Conservation (phyloP, 2,329 filamentous ascomycete species). For the Ceratocystis papillata region DNA sequence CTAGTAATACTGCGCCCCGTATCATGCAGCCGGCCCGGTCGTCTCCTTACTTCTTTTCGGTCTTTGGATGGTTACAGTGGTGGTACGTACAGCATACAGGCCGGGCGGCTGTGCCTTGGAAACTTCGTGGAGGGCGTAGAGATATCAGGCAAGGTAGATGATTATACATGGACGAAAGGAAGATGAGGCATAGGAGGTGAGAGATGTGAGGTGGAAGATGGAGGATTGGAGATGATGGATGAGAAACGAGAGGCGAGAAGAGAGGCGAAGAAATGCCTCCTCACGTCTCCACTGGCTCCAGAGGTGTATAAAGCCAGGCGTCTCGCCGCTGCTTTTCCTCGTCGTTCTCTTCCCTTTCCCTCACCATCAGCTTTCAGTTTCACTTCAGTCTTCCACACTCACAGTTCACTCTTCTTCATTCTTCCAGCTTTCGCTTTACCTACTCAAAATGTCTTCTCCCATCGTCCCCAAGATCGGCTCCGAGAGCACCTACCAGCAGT, state of each 20-base stretch:
- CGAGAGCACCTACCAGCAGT: conserved; percentile 28
- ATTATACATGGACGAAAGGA: neutral
- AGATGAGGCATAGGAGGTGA: no score
- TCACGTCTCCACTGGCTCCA: no score
- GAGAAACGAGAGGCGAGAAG: no score
- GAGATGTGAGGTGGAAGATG: neutral
- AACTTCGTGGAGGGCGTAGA: neutral
- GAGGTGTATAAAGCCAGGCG: neutral
- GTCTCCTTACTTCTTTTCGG: neutral
- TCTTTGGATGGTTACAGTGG: neutral
- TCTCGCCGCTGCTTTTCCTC: neutral
- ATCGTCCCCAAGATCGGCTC: conserved; percentile 29
- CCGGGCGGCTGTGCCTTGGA: neutral
- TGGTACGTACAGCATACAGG: neutral
- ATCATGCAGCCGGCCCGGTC: conserved; percentile 1
- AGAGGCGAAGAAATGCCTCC: no score
- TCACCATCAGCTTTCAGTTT: conserved; percentile 10
- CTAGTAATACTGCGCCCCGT: neutral
- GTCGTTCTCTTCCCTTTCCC: neutral
- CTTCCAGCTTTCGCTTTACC: neutral
- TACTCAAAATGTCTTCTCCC: conserved; percentile 25
- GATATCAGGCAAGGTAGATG: neutral
- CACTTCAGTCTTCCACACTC: conserved; percentile 20
- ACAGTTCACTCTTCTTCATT: conserved; percentile 18
- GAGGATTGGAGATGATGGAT: no score